Conservation (phyloP, 148 eudicot genomes). For the Chenopodium quinoa region DNA sequence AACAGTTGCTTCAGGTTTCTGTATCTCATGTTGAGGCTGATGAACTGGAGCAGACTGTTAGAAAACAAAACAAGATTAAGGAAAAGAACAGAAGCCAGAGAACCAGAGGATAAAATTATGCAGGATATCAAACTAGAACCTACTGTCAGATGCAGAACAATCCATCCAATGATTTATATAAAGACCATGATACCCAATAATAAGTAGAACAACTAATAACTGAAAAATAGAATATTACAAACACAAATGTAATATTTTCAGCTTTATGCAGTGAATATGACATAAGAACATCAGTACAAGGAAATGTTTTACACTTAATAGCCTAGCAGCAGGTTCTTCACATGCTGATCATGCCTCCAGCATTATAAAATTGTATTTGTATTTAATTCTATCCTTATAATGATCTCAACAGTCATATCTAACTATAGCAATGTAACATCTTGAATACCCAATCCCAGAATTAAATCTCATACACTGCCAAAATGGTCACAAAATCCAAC, state of each 20-base stretch:
- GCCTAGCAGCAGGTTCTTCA: neutral
- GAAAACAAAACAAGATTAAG: constrained; percentile 6
- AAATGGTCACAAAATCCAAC: neutral
- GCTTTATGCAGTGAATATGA: neutral
- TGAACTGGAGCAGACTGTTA: constrained; percentile 50
- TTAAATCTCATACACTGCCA: neutral
- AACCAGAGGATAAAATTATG: neutral
- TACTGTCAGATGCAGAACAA: neutral
- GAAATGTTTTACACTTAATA: neutral
- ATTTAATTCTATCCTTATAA: neutral
- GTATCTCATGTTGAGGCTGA: constrained; percentile 46
- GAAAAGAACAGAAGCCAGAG: neutral
- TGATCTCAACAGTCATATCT: neutral
- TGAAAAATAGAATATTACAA: neutral
- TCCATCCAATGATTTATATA: neutral
- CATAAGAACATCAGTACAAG: neutral
- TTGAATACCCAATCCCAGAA: neutral
- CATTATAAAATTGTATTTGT: neutral
- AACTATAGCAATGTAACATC: neutral
- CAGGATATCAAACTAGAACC: neutral
- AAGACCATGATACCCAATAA: neutral
- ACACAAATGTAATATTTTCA: neutral
- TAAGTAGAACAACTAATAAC: neutral
- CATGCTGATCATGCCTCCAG: neutral
- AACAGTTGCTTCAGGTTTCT: constrained; percentile 48